These are phyloP conservation scores for Camellia japonica DNA, from an alignment of 148 eudicot species.

Conservation along the genomic window DNA sequence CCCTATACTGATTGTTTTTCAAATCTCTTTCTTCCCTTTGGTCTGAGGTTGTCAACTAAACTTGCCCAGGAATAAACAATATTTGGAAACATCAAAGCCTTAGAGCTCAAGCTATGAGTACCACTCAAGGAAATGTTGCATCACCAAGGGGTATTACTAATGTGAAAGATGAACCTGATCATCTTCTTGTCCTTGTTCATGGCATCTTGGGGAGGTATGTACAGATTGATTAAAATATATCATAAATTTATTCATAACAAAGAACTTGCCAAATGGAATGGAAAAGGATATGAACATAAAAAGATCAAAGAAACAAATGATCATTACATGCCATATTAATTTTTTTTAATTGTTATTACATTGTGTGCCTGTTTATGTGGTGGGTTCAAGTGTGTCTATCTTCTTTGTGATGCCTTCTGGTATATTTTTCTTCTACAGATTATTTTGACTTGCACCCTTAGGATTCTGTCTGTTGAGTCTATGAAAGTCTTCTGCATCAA, in stretches of 20 bases:
- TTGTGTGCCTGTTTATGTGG: background rate
- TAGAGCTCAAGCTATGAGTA: slow-evolving; percentile 66
- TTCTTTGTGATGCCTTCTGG: background rate
- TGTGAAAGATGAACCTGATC: slow-evolving; percentile 63
- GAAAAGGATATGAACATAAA: background rate
- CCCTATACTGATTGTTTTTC: background rate
- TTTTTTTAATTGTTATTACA: background rate
- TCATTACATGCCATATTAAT: background rate
- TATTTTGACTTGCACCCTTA: background rate
- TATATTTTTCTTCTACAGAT: background rate
- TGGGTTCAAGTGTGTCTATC: background rate
- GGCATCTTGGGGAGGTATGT: slow-evolving; percentile 89
- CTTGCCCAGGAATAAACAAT: slow-evolving; percentile 46
- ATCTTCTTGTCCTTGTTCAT: slow-evolving; percentile 97
- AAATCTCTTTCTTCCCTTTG: background rate
- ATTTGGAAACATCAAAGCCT: slow-evolving; percentile 37
- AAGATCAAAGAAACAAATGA: background rate
- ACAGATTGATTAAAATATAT: background rate
- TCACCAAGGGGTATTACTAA: slow-evolving; percentile 34
- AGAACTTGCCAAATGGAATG: background rate
- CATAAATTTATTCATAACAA: background rate
- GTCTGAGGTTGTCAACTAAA: slow-evolving; percentile 3
- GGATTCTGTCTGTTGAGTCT: background rate
- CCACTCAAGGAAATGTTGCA: slow-evolving; percentile 41
- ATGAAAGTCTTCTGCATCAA: background rate